Percentiles rank a stretch among this genome's conserved stretches.
Evolutionary conservation across 192 early-diverging fungal genomes (phyloP).

Genomic region (Chytriomyces hyalinus): DNA sequence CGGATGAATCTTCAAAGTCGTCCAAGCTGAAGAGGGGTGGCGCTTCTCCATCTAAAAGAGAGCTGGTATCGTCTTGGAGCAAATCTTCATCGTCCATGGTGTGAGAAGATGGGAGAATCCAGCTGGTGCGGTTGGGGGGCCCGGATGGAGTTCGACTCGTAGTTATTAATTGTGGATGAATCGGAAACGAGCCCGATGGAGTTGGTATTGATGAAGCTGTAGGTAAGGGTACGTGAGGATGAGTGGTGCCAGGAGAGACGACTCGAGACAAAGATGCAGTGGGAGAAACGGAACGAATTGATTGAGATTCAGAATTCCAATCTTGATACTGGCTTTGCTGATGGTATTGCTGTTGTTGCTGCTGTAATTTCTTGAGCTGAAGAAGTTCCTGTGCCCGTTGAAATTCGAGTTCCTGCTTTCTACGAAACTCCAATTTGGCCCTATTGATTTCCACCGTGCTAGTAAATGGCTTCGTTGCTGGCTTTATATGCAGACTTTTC

Average conservation of each 20-base stretch:
- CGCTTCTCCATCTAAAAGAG: background rate
- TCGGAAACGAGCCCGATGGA: too few species aligned
- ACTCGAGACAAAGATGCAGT: too few species aligned
- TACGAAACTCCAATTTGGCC: background rate
- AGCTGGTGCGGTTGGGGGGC: background rate
- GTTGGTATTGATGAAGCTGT: background rate
- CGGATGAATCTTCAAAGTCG: background rate
- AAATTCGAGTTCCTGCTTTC: conserved; percentile 8
- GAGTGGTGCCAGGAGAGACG: too few species aligned
- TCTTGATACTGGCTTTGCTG: background rate
- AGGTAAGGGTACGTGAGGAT: background rate
- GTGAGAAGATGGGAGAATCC: background rate
- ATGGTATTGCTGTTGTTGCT: background rate
- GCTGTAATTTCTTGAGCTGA: conserved; percentile 1
- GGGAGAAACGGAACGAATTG: background rate
- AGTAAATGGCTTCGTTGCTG: conserved; percentile 3
- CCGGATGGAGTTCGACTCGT: background rate
- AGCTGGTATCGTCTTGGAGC: background rate
- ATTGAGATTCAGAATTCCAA: background rate
- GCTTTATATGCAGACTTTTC: conserved; percentile 20
- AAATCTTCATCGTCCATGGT: background rate
- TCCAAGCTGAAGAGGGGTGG: background rate
- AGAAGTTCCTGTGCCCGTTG: background rate
- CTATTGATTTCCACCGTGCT: background rate
- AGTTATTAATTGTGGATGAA: background rate